phyloP scores from a whole-genome alignment of 768 basidiomycete genomes.

The Suillus bovinus region DNA sequence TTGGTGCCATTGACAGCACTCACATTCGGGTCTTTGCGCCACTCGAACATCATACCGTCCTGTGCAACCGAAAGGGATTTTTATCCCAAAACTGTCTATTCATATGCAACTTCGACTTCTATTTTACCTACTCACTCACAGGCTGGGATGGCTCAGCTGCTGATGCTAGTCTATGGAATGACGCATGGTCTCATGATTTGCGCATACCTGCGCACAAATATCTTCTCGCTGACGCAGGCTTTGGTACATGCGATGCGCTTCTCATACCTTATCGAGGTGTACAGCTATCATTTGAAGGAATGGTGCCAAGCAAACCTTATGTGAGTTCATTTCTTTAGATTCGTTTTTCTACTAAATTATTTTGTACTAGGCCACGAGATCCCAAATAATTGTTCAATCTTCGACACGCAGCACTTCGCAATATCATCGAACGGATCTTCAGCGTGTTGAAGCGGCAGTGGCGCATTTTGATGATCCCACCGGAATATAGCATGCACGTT shows the following conservation, averaged over 20 bases:
- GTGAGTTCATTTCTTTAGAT: neutral
- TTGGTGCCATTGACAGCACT: conserved; percentile 9
- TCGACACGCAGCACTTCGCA: too few relatives aligned
- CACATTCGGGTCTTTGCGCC: conserved; percentile 6
- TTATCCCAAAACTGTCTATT: conserved; percentile 16
- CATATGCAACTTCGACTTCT: conserved; percentile 12
- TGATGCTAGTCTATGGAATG: conserved; percentile 12
- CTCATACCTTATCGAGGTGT: conserved; percentile 19
- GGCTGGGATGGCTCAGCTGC: conserved; percentile 17
- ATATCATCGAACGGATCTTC: too few relatives aligned
- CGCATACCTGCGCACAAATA: conserved; percentile 26
- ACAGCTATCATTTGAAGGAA: conserved; percentile 35
- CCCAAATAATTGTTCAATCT: too few relatives aligned
- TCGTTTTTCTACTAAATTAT: neutral
- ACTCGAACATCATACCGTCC: neutral
- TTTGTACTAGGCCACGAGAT: neutral
- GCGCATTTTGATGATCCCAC: conserved; percentile 8
- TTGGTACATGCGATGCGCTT: conserved; percentile 21
- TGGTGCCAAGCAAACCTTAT: neutral
- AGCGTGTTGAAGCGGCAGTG: conserved; percentile 21
- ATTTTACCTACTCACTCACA: conserved; percentile 12
- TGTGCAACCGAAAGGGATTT: conserved; percentile 14
- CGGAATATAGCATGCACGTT: conserved; percentile 13
- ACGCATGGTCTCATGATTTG: conserved; percentile 8
- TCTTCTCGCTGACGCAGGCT: conserved; percentile 8